Evolutionary conservation across 345 rosid genomes (phyloP), one percentile per base, ranked within the genome.

Genomic region (Lepidium sativum): DNA sequence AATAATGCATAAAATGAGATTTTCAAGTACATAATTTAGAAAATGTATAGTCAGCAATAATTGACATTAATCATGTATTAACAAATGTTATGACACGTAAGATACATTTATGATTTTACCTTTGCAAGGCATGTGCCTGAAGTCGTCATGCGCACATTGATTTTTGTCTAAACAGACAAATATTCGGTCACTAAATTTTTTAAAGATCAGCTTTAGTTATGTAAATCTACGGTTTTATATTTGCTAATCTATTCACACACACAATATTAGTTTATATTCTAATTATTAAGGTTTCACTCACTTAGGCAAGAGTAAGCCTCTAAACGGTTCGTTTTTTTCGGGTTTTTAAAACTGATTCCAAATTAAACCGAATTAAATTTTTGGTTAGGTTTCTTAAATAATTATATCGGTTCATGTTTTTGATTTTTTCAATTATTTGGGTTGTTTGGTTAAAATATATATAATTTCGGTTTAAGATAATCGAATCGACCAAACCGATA

Each of bases 71-170:
- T 15, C 38, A 70, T 44, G 27, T 64, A 50, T 17, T 51, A 65
- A 1, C 45, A 53, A 50, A 35, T 33, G 33, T n/a, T 10, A 60
- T 60, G 77, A 57, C 68, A 73, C 77, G 77, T 73, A 35, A 44
- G 63, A 73, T 33, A 50, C 58, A 44, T 44, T 13, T 45, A 32
- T 25, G 29, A 25, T 25, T 25, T 25, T 27, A 5, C 31, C 31
- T 41, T 63, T 54, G 68, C 72, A 60, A 59, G 66, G 52, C 67
- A 63, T 56, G 67, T 59, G 27, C 20, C 10, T 37, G 20, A 55
- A 37, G 57, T 31, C 67, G 72, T 66, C 61, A 72, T 34, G 54
- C 9, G 14, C 62, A 58, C 54, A 57, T 33, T 43, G 54, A 32
- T 49, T 38, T 9, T 56, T 56, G 60, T 27, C 60, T 50, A 54